Percentiles rank a stretch among this genome's conserved stretches.
phyloP scores from a whole-genome alignment of 768 basidiomycete genomes.

The Russula griseocarnosa region DNA sequence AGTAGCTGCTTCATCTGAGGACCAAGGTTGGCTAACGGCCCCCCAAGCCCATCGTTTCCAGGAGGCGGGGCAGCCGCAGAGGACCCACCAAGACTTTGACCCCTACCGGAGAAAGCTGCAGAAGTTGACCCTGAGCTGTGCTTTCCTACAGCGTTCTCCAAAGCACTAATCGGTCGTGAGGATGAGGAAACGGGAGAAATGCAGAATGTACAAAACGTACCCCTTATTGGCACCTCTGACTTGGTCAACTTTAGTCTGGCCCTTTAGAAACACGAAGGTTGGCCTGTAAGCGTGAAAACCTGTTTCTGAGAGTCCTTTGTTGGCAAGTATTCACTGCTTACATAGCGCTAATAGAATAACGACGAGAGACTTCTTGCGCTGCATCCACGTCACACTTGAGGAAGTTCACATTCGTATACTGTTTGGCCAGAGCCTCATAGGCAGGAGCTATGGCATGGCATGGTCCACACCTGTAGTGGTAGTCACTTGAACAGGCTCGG shows the following conservation, averaged over 20 bases:
- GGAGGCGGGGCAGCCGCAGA: slow-evolving; percentile 36
- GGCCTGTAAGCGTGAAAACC: slow-evolving; percentile 50
- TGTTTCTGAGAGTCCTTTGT: not conserved
- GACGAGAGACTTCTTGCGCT: slow-evolving; percentile 59
- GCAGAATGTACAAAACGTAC: slow-evolving; percentile 39
- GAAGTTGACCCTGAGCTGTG: slow-evolving; percentile 43
- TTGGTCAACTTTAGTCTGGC: slow-evolving; percentile 60
- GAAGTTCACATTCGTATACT: slow-evolving; percentile 71
- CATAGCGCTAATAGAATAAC: slow-evolving; percentile 71
- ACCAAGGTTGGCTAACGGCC: slow-evolving; percentile 48
- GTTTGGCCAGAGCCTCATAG: slow-evolving; percentile 64
- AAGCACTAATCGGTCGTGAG: slow-evolving; percentile 41
- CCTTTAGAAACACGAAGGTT: slow-evolving; percentile 76
- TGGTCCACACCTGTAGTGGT: slow-evolving; percentile 69
- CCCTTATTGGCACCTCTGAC: slow-evolving; percentile 66
- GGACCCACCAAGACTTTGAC: slow-evolving; percentile 63
- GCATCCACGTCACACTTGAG: slow-evolving; percentile 79
- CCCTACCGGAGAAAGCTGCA: slow-evolving; percentile 62
- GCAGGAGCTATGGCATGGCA: slow-evolving; percentile 79
- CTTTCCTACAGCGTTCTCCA: slow-evolving; percentile 56
- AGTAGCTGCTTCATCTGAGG: slow-evolving; percentile 66
- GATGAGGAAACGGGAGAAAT: not conserved
- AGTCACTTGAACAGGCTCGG: slow-evolving; percentile 17
- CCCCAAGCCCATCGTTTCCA: slow-evolving; percentile 36
- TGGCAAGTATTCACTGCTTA: slow-evolving; percentile 35